A percentile compares a stretch with the other conserved stretches of the same genome.
These are phyloP conservation scores for Seminavis robusta DNA, from an alignment of 108 stramenopile species.

Conservation along the genomic window DNA sequence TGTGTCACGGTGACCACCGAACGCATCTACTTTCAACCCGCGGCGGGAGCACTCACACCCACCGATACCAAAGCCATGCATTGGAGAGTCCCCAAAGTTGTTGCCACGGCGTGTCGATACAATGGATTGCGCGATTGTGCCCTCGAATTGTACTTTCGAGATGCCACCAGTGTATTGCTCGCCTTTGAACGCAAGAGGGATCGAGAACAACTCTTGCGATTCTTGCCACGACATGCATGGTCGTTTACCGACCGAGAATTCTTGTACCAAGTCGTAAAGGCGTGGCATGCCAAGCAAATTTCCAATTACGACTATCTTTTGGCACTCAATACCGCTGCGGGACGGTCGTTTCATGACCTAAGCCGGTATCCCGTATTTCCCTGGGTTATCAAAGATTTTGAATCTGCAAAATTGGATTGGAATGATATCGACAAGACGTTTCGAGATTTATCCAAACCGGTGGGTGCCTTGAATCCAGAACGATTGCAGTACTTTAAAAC, in stretches of 20 bases:
- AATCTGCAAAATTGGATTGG: constrained; percentile 62
- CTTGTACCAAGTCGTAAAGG: constrained; percentile 53
- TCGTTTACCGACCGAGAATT: constrained; percentile 81
- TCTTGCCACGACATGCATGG: constrained; percentile 44
- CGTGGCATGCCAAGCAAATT: constrained; percentile 63
- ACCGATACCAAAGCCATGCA: constrained; percentile 16
- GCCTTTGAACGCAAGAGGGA: constrained; percentile 61
- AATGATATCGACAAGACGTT: constrained; percentile 48
- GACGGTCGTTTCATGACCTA: constrained; percentile 90
- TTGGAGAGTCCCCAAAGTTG: constrained; percentile 54
- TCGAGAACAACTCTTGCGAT: constrained; percentile 67
- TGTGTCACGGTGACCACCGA: constrained; percentile 58
- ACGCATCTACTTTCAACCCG: constrained; percentile 75
- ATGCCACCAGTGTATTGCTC: constrained; percentile 49
- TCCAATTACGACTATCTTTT: constrained; percentile 96
- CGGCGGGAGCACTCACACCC: not conserved
- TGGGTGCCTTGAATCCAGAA: constrained; percentile 91
- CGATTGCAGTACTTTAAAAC: constrained; percentile 84
- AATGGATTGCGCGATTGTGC: constrained; percentile 71
- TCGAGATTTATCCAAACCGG: constrained; percentile 94
- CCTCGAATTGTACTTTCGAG: constrained; percentile 72
- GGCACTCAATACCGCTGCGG: constrained; percentile 92
- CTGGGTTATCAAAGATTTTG: constrained; percentile 92
- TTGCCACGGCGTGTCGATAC: constrained; percentile 69
- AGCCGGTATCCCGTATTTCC: constrained; percentile 99